Evolutionary conservation across 2,329 filamentous ascomycete genomes (phyloP), one percentile per base, ranked within the genome.

Genomic region (Pseudogymnoascus sp.): DNA sequence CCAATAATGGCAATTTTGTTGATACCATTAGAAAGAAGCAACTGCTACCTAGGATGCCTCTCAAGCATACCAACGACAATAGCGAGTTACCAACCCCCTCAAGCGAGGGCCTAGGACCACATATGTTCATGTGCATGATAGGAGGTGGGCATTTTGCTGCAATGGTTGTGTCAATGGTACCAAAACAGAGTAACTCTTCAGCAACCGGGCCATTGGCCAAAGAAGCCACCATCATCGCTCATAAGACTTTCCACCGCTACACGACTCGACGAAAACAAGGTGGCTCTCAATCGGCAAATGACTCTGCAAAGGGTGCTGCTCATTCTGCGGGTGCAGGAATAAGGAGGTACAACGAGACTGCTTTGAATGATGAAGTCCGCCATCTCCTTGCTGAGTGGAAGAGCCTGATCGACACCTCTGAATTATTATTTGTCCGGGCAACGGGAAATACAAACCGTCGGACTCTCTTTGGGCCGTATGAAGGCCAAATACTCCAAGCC

Each of bases 41-140:
- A 71, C 77, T 96, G 1, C 78, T 83, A 3, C 86, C 90, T 0
- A 83, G 78, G 60, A 73, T 78, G 35, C 72, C 74, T 77, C 70
- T 72, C 3, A 72, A 74, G 75, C 41, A 77, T 74, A 61, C 80
- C 74, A 33, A 82, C 82, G 64, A 77, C 1, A 75, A 79, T 37
- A 84, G 84, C 62, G 85, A 86, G 57, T 83, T 84, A 1, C 77
- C 78, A 13, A 73, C 84, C 4, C 78, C 81, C 2, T 76, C 79
- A 1, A 75, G 81, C 8, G 78, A 78, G 3, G 84, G 87, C 70
- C 84, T 85, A 24, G 86, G 87, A 6, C 90, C 92, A 1, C 92
- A 97, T 71, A 85, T 96, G 58, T 97, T 99, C 71, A 82, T 99
- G 57, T 97, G 92, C 75, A 99, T 99, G 94, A 96, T 99, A 59